Base-by-base conservation (phyloP, 176 grass and related monocot genomes). In the bread wheat (Triticum aestivum) region DNA sequence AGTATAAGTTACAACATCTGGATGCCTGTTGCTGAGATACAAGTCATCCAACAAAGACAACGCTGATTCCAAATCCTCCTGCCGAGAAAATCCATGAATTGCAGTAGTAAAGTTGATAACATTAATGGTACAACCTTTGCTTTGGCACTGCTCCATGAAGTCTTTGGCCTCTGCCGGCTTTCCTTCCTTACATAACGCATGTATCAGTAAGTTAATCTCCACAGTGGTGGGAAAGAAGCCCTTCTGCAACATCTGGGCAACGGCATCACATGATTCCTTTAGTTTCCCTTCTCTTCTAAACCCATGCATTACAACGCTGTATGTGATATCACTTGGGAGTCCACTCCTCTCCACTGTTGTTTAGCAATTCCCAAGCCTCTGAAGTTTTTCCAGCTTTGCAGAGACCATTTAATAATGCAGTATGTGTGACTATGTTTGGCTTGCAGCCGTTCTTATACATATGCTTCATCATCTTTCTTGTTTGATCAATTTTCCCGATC, bases 21-120 rank as follows among this genome's bases (percentile, higher is more conserved):
- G 96, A 85, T 95, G 93, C 63, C 89, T 98, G 80, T 95, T 95
- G 72, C 85, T 98, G 32, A 98, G 82, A 86, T 94, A 98, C 96
- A 98, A 92, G 82, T 95, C 96, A 83, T 98, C 96, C 61, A 98
- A 61, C 86, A 98, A 92, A 44, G 93, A 98, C 12, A 98, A 88
- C 0, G 91, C 93, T 2, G 93, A 87, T 73, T 94, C 93, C 85
- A 94, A 79, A 89, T 98, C 96, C 65, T 84, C 91, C 66, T 94
- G 85, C 69, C 80, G 45, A 80, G 88, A 92, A 90, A 98, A 98
- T 70, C 96, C 93, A 91, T 98, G 90, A 74, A 98, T 98, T 70
- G 96, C 88, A 73, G 96, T 96, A 32, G 96, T 98, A 65, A 98
- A 98, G 85, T 94, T 98, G 35, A 98, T 84, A 75, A 98, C 96